Percentiles rank a stretch among this genome's conserved stretches.
Evolutionary conservation across 192 early-diverging fungal species (phyloP).

Genomic region (Podochytrium sp.): DNA sequence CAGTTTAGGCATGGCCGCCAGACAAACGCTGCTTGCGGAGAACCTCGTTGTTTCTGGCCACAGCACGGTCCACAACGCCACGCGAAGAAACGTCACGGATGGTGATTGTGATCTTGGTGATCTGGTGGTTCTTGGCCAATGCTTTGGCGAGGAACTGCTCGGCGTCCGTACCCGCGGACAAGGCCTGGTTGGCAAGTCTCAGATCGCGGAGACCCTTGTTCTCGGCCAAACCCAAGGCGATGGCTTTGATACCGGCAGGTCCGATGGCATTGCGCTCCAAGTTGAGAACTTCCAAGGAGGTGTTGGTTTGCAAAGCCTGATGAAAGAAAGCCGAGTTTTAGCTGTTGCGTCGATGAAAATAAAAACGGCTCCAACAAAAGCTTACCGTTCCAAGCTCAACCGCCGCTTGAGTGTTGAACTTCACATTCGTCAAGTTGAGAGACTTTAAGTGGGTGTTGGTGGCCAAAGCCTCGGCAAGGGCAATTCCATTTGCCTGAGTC

Average conservation of each 20-base stretch:
- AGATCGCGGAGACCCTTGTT: constrained; percentile 29
- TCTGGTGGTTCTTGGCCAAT: constrained; percentile 23
- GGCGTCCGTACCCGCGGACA: constrained; percentile 31
- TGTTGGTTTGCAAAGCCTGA: constrained; percentile 29
- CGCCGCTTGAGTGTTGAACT: constrained; percentile 39
- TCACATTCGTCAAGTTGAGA: constrained; percentile 36
- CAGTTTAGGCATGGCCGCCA: too few species aligned
- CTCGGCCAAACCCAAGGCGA: constrained; percentile 30
- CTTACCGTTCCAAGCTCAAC: constrained; percentile 22
- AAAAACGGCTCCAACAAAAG: not conserved
- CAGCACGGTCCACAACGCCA: constrained; percentile 34
- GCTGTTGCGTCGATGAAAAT: not conserved
- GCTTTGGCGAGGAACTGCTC: constrained; percentile 27
- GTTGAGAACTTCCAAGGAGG: constrained; percentile 28
- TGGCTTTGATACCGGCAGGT: constrained; percentile 36
- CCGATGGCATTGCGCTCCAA: constrained; percentile 36
- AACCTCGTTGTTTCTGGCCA: constrained; percentile 39
- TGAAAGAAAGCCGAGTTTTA: not conserved
- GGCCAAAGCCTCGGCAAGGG: constrained; percentile 27
- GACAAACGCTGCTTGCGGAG: constrained; percentile 21
- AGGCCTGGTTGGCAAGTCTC: constrained; percentile 25
- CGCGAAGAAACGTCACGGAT: constrained; percentile 38
- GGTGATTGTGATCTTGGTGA: constrained; percentile 28
- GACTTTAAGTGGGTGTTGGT: constrained; percentile 31
- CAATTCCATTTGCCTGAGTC: constrained; percentile 17